Base-by-base conservation (phyloP, 2,329 filamentous ascomycete genomes). In the Colletotrichum phormii region DNA sequence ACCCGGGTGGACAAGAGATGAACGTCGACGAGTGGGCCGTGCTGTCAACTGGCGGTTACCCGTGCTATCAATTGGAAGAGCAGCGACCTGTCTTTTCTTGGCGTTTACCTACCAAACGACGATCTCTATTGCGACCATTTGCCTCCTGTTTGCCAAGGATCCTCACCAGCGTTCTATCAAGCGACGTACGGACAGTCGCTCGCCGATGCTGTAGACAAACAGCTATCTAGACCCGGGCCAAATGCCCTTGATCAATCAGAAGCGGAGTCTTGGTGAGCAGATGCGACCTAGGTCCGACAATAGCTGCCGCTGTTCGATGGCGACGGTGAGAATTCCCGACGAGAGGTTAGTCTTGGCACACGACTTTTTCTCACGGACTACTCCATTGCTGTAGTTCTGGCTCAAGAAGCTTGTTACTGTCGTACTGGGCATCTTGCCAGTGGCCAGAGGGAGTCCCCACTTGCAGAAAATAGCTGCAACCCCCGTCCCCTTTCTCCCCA, bases 11-110 rank as follows among this genome's bases (percentile, higher is more conserved):
- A 61, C 46, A 64, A 42, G 37, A 33, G 42, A 46, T 35, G 60
- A 54, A 37, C 64, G 33, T 69, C 69, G 69, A 64, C 60, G 59
- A 70, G 60, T 61, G 60, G 60, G 66, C 70, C 66, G 49, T 57
- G 66, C 46, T 70, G 54, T 70, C 60, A 60, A 65, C 54, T 49
- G 66, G 53, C 66, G 70, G 64, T 51, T 70, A 60, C 54, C 31
- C 54, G 42, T 55, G 31, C 42, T 70, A 24, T 61, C 66, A 67
- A 64, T 9, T 15, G 15, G 18, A 29, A 64, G n/a, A 5, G 22
- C 24, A 53, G 37, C 35, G 31, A 61, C 46, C 33, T 70, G 46
- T 9, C 22, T 49, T 22, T 12, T 8, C 60, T 65, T 70, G 66
- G 66, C 60, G 26, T 37, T 64, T 33, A n/a, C 58, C 54, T 70